phyloP scores from a whole-genome alignment of 1,284 basidiomycete genomes.

The Pseudozyma sp. region DNA sequence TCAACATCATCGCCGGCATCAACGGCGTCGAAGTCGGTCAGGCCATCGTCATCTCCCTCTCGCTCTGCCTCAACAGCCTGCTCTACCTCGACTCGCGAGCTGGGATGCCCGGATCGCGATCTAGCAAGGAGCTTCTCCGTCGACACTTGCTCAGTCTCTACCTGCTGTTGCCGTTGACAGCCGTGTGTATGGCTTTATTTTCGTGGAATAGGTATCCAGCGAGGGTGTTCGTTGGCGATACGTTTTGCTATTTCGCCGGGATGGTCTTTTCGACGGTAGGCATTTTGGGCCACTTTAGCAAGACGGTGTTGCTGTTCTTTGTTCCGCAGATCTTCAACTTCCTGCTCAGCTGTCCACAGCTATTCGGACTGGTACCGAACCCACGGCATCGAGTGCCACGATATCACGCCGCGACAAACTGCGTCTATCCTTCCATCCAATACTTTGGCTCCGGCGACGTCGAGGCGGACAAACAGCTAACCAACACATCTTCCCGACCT shows the following conservation, averaged over 20 bases:
- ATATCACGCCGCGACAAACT: constrained; percentile 23
- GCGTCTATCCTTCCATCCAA: constrained; percentile 54
- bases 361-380: constrained; percentile 92
- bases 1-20: constrained; percentile 98
- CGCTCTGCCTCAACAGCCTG: constrained; percentile 89
- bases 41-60: constrained; percentile 89
- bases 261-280: constrained; percentile 64
- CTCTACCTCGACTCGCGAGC: constrained; percentile 74
- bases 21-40: constrained; percentile 93
- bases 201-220: constrained; percentile 78
- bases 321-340: constrained; percentile 99
- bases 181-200: constrained; percentile 83
- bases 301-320: constrained; percentile 96
- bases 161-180: constrained; percentile 93
- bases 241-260: constrained; percentile 92
- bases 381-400: constrained; percentile 90
- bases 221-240: constrained; percentile 93
- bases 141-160: constrained; percentile 94
- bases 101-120: constrained; percentile 48
- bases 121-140: constrained; percentile 78
- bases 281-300: constrained; percentile 85
- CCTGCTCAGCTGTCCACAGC: constrained; percentile 89
- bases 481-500: constrained; percentile 19
- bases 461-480: background rate
- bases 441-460: constrained; percentile 21